Base-by-base conservation (phyloP, 225 moss, liverwort and hornwort species). In the Neckera pumila region DNA sequence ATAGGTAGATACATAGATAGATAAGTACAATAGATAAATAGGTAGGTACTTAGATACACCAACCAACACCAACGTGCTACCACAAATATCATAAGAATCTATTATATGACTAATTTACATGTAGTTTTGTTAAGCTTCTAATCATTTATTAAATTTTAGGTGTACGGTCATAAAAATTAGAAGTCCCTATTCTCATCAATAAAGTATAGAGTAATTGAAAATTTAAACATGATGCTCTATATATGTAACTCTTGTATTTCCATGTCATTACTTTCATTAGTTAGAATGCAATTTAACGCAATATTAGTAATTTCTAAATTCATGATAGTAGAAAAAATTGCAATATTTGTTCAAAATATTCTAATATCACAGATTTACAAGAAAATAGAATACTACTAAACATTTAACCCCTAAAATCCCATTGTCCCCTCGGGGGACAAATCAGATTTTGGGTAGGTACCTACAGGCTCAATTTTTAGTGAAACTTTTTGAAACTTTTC, bases 121-220 rank as follows among this genome's bases (percentile, higher is more conserved):
- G 4, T 14, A 40, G 2, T 40, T 70, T 38, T 0, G 0, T 40
- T 25, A 25, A 40, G 14, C 15, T 71, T 71, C 13, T 15, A 26
- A 26, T 8, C 4, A 42, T 42, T 26, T 42, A 40, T 23, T 14
- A 26, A 42, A 26, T 14, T 8, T 40, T 8, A 1, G 8, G 4
- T 0, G 0, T 70, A 25, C 25, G 1, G 9, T 70, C 1, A 40
- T 40, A 26, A 40, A 40, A 40, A 1, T 40, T 40, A 25, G 0
- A 69, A 40, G 25, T 14, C 2, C 2, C 21, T 4, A n/a, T 67
- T 12, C 2, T 22, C 7, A 67, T 67, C 22, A 67, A 67, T n/a
- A 40, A 23, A 25, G 25, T 25, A 70, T 25, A 3, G 14, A 70
- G 2, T 14, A n/a, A n/a, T n/a, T n/a, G n/a, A n/a, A n/a, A n/a